Evolutionary conservation across 352 stramenopile genomes (phyloP).

Genomic region (Phytophthora chlamydospora): DNA sequence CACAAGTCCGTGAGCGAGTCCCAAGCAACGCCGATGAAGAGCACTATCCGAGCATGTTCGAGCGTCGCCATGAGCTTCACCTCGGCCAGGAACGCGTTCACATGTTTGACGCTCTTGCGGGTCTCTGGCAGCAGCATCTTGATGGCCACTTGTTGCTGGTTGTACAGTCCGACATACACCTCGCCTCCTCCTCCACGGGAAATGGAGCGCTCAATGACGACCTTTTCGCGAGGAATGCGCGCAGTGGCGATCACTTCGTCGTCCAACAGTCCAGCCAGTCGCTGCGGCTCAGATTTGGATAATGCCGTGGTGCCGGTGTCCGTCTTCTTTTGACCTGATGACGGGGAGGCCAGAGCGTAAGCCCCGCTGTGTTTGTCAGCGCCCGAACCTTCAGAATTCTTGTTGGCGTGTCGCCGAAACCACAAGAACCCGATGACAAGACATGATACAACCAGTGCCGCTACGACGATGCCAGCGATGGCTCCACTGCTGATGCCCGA

Average conservation of each 20-base stretch:
- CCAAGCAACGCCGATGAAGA: constrained; percentile 57
- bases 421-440: background rate
- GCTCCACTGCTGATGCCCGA: background rate
- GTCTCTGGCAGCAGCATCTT: constrained; percentile 33
- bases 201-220: constrained; percentile 29
- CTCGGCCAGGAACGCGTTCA: constrained; percentile 31
- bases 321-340: background rate
- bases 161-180: constrained; percentile 35
- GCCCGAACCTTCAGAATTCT: too few species aligned
- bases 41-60: constrained; percentile 45
- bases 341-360: background rate
- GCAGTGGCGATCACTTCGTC: constrained; percentile 18
- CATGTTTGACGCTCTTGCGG: constrained; percentile 16
- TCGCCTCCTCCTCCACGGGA: constrained; percentile 34
- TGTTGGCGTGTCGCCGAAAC: background rate
- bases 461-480: constrained; percentile 8
- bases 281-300: background rate
- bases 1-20: constrained; percentile 32
- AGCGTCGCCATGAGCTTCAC: constrained; percentile 42
- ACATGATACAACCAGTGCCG: background rate
- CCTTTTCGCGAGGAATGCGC: constrained; percentile 30
- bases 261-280: constrained; percentile 13
- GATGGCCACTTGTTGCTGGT: constrained; percentile 31
- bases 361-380: background rate
- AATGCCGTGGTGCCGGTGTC: background rate